phyloP scores from a whole-genome alignment of 345 rosid species.

The Pistacia vera region DNA sequence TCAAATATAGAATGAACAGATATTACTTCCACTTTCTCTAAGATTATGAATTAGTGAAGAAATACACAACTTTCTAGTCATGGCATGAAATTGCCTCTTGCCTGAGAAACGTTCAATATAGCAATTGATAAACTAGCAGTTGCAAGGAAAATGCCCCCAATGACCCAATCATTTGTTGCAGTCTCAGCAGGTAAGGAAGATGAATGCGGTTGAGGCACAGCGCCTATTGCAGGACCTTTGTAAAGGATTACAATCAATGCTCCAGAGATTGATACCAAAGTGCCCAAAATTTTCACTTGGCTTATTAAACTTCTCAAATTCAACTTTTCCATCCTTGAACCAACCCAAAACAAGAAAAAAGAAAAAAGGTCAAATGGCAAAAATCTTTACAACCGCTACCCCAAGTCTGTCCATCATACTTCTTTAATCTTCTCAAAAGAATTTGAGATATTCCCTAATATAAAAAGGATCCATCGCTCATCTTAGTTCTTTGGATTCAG shows the following conservation, averaged over 20 bases:
- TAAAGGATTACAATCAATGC: constrained; percentile 46
- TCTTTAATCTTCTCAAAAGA: neutral
- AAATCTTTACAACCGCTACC: neutral
- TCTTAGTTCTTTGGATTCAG: neutral
- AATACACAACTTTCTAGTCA: neutral
- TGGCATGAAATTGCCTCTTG: constrained; percentile 10
- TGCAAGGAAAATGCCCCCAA: constrained; percentile 48
- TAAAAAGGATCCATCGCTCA: neutral
- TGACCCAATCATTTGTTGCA: constrained; percentile 38
- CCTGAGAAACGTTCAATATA: constrained; percentile 40
- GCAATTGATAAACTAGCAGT: constrained; percentile 41
- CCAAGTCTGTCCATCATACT: neutral
- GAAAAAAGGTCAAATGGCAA: neutral
- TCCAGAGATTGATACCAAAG: constrained; percentile 47
- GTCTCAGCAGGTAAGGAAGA: constrained; percentile 6
- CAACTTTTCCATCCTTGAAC: constrained; percentile 53
- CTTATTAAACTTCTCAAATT: constrained; percentile 41
- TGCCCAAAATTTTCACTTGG: constrained; percentile 46
- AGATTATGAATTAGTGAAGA: neutral
- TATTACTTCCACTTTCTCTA: neutral
- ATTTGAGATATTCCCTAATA: neutral
- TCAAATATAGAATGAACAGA: neutral
- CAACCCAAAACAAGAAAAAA: neutral
- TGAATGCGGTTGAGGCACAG: constrained; percentile 10
- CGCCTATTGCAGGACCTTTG: constrained; percentile 42